Evolutionary conservation across 2,329 filamentous ascomycete species (phyloP), one percentile per base, ranked within the genome.

Genomic region (Pyrenochaeta sp.): DNA sequence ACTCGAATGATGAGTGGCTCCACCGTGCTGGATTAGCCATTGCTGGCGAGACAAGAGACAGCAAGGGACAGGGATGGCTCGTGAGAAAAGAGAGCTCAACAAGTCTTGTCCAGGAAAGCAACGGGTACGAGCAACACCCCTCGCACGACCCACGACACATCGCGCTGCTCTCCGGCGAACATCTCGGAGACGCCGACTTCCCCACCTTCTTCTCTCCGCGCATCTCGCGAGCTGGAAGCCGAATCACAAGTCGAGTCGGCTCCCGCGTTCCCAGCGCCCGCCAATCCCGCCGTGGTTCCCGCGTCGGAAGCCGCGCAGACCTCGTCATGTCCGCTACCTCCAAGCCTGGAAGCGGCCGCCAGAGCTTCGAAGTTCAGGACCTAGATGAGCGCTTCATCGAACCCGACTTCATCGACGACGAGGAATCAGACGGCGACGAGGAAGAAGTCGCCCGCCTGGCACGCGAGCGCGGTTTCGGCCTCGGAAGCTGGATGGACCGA

Each of bases 31-130:
- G 81, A 3, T 73, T 82, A 6, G 77, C 78, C 0, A 77, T 85
- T 4, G 78, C 81, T 2, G 77, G 79, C 4, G 76, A 81, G 14
- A 77, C 81, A 4, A 73, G 81, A 24, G 82, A 85, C 54, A 77
- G 77, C 44, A 85, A 85, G 54, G 83, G 83, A n/a, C 82, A 85
- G 58, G 78, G 77, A 41, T 85, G 82, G 82, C 72, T 85, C 3
- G 72, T 74, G 3, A 77, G 82, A 37, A 73, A 81, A 18, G 78
- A 81, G 49, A 82, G 77, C 48, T 79, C 77, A 1, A 84, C 82
- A 1, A 79, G 75, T 31, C 69, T 84, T 3, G 74, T 77, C 7
- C 63, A 68, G 2, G 68, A 77, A 11, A 51, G 48, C 20, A 61
- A 73, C 11, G 58, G 68, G 23, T 63, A 68, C 32, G 68, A 72